A percentile compares a stretch with the other conserved stretches of the same genome.
phyloP scores from a whole-genome alignment of 768 basidiomycete species.

The Kwoniella sp. region DNA sequence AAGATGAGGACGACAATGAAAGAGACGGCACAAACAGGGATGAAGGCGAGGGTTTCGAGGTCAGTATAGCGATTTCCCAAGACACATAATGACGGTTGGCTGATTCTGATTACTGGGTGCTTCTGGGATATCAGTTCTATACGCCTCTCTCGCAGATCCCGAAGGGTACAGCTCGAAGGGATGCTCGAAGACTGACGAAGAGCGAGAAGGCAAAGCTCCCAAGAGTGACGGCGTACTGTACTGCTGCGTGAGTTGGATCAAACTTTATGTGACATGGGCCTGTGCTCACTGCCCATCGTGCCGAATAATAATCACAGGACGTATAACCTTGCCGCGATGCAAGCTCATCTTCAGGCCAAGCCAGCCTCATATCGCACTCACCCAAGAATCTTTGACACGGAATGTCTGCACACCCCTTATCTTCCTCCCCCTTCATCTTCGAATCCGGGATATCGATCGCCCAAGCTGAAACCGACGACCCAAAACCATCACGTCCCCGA shows the following conservation, averaged over 20 bases:
- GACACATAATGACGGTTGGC: not conserved
- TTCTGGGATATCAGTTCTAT: conserved; percentile 66
- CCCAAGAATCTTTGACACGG: conserved; percentile 78
- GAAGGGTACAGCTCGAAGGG: conserved; percentile 87
- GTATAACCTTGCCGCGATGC: conserved; percentile 81
- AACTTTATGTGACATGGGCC: not conserved
- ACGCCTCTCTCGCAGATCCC: conserved; percentile 92
- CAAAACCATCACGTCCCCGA: conserved; percentile 36
- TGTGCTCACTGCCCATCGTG: not conserved
- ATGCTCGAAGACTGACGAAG: conserved; percentile 86
- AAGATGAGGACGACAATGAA: conserved; percentile 46
- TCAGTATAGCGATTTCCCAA: conserved; percentile 19
- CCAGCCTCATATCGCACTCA: conserved; percentile 80
- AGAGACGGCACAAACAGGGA: conserved; percentile 28
- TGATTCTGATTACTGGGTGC: not conserved
- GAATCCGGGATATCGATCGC: conserved; percentile 47
- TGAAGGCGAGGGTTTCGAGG: conserved; percentile 53
- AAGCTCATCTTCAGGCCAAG: conserved; percentile 86
- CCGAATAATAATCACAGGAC: conserved; percentile 62
- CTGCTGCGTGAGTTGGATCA: conserved; percentile 68
- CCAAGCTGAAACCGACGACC: conserved; percentile 39
- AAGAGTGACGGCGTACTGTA: conserved; percentile 94
- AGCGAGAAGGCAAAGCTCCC: conserved; percentile 90
- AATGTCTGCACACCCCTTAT: conserved; percentile 92
- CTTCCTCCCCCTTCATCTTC: conserved; percentile 60